Conservation (phyloP, 2,329 filamentous ascomycete genomes). For the Biscogniauxia mediterranea region DNA sequence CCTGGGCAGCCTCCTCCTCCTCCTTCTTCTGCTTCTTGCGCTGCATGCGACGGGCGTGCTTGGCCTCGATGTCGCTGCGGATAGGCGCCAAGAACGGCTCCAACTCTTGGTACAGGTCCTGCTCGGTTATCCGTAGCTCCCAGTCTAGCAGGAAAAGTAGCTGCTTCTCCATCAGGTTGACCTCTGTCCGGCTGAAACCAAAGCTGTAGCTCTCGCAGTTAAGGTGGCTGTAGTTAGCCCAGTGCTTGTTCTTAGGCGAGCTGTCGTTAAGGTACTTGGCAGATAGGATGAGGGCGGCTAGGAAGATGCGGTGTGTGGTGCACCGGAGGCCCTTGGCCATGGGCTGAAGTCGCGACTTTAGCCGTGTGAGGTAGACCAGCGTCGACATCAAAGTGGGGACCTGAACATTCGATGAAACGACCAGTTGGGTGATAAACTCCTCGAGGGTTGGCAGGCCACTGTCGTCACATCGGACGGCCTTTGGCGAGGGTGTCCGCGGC, state of each 20-base stretch:
- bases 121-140: slow-evolving; percentile 81
- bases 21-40: slow-evolving; percentile 41
- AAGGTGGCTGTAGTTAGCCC: slow-evolving; percentile 88
- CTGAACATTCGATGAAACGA: slow-evolving; percentile 92
- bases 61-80: slow-evolving; percentile 56
- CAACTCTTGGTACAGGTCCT: slow-evolving; percentile 84
- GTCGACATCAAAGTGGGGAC: slow-evolving; percentile 97
- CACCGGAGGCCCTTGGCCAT: slow-evolving; percentile 95
- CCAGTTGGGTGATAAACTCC: slow-evolving; percentile 87
- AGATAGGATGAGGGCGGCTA: slow-evolving; percentile 79
- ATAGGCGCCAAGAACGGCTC: slow-evolving; percentile 88
- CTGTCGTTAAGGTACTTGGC: slow-evolving; percentile 99
- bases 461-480: slow-evolving; percentile 45
- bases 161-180: slow-evolving; percentile 99
- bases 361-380: slow-evolving; percentile 84
- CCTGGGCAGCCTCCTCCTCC: slow-evolving; percentile 40
- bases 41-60: slow-evolving; percentile 50
- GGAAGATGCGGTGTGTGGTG: slow-evolving; percentile 96
- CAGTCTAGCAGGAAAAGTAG: slow-evolving; percentile 91
- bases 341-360: slow-evolving; percentile 82
- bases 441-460: slow-evolving; percentile 74
- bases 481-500: slow-evolving; percentile 47
- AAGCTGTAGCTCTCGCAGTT: slow-evolving; percentile 66
- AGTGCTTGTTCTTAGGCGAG: slow-evolving; percentile 99
- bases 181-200: slow-evolving; percentile 90